phyloP scores from a whole-genome alignment of 1,139 yeast genomes.

The Sugiyamaella paludigena region DNA sequence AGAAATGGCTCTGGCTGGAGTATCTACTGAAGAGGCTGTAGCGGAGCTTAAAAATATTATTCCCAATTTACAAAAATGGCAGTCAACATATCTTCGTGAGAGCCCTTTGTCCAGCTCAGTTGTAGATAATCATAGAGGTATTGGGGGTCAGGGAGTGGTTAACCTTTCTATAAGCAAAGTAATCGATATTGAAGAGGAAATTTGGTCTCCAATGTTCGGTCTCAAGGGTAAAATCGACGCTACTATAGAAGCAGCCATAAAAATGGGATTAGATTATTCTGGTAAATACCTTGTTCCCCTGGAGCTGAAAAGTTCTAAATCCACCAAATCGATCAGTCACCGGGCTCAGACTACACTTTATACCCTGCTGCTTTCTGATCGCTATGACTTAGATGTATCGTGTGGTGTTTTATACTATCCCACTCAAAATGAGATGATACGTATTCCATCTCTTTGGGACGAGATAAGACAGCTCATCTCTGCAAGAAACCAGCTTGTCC shows the following conservation, averaged over 20 bases:
- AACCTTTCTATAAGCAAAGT: conserved; percentile 54
- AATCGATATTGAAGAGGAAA: conserved; percentile 82
- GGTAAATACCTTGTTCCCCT: conserved; percentile 64
- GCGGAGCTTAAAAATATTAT: conserved; percentile 52
- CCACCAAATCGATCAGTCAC: conserved; percentile 58
- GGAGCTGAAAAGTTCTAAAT: conserved; percentile 83
- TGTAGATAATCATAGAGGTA: conserved; percentile 30
- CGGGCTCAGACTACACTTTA: conserved; percentile 89
- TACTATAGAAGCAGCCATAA: conserved; percentile 61
- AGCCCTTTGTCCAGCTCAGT: conserved; percentile 28
- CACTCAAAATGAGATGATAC: conserved; percentile 54
- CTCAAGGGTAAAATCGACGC: conserved; percentile 90
- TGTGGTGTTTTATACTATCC: conserved; percentile 76
- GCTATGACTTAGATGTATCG: conserved; percentile 66
- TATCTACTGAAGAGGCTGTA: conserved; percentile 48
- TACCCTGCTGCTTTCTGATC: conserved; percentile 71
- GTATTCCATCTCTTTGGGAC: conserved; percentile 40
- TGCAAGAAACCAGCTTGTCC: conserved; percentile 68
- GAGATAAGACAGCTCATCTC: conserved; percentile 66
- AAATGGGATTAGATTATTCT: conserved; percentile 20
- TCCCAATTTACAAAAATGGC: conserved; percentile 65
- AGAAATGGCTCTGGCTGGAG: conserved; percentile 57
- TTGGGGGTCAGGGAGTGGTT: conserved; percentile 9
- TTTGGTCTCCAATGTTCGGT: conserved; percentile 90
- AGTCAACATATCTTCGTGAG: conserved; percentile 43